Conservation (phyloP, 352 stramenopile species). For the Blastocystis sp. region DNA sequence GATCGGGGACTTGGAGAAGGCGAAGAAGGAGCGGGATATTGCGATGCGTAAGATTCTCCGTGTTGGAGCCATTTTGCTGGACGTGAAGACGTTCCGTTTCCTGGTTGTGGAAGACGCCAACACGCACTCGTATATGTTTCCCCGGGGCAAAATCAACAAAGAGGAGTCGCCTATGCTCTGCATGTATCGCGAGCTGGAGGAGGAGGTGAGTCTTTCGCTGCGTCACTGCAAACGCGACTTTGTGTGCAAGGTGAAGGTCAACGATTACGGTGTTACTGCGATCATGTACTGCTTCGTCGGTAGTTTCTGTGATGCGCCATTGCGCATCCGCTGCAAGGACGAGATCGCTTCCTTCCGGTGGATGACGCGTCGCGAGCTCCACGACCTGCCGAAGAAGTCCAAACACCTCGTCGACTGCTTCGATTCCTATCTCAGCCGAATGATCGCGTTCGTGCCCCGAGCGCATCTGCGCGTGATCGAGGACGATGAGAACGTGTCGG, state of each 20-base stretch:
- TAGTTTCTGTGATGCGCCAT: neutral
- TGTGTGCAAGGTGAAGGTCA: neutral
- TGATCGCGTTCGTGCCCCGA: neutral
- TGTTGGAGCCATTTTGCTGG: constrained; percentile 24
- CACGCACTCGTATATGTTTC: constrained; percentile 1
- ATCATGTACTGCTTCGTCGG: neutral
- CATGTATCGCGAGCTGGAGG: constrained; percentile 32
- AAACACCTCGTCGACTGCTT: neutral
- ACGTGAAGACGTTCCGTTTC: neutral
- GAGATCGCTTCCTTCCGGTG: neutral
- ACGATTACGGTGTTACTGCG: neutral
- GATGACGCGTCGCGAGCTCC: neutral
- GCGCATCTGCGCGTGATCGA: neutral
- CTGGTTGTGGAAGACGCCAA: constrained; percentile 26
- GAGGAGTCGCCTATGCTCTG: constrained; percentile 8
- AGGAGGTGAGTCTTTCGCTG: constrained; percentile 35
- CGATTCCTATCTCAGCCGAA: neutral
- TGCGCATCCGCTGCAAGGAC: neutral
- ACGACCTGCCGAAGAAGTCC: neutral
- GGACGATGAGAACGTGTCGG: neutral
- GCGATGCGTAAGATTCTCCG: constrained; percentile 43
- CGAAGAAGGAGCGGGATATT: neutral
- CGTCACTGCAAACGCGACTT: neutral
- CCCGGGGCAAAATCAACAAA: constrained; percentile 51
- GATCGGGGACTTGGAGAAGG: constrained; percentile 28